These are phyloP conservation scores for Cordyceps cateniannulata DNA, from an alignment of 2,329 filamentous ascomycete species.

Conservation along the genomic window DNA sequence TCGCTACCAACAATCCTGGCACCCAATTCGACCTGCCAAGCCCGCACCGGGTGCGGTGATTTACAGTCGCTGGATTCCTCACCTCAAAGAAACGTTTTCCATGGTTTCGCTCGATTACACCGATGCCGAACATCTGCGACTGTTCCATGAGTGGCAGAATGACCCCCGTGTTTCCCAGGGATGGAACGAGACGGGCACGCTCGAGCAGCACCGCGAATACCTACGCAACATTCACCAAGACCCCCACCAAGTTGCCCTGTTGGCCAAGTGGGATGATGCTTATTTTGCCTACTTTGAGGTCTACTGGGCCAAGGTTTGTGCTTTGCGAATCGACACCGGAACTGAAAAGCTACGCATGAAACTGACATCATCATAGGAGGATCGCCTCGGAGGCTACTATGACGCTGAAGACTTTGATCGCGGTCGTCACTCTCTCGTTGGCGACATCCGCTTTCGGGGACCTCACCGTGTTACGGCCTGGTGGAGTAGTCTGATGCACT, in stretches of 20 bases:
- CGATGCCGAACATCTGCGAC: slow-evolving; percentile 55
- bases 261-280: slow-evolving; percentile 64
- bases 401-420: slow-evolving; percentile 49
- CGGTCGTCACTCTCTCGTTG: slow-evolving; percentile 52
- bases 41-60: slow-evolving; percentile 62
- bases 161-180: slow-evolving; percentile 73
- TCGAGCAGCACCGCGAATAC: slow-evolving; percentile 69
- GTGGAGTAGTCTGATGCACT: slow-evolving; percentile 58
- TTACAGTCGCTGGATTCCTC: slow-evolving; percentile 74
- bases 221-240: slow-evolving; percentile 62
- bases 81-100: slow-evolving; percentile 69
- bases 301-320: slow-evolving; percentile 59
- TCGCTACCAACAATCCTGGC: slow-evolving; percentile 49
- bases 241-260: slow-evolving; percentile 62
- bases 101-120: slow-evolving; percentile 67
- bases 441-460: slow-evolving; percentile 53
- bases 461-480: slow-evolving; percentile 55
- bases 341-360: background rate
- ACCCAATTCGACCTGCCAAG: slow-evolving; percentile 67
- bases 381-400: slow-evolving; percentile 51
- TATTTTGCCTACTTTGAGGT: slow-evolving; percentile 75
- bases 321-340: background rate
- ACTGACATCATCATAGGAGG: slow-evolving; percentile 34
- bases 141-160: slow-evolving; percentile 79
- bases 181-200: slow-evolving; percentile 72